A percentile compares a stretch with the other conserved stretches of the same genome.
Evolutionary conservation across 177 flowering plant genomes (phyloP).

Genomic region (Vitis hybrid): DNA sequence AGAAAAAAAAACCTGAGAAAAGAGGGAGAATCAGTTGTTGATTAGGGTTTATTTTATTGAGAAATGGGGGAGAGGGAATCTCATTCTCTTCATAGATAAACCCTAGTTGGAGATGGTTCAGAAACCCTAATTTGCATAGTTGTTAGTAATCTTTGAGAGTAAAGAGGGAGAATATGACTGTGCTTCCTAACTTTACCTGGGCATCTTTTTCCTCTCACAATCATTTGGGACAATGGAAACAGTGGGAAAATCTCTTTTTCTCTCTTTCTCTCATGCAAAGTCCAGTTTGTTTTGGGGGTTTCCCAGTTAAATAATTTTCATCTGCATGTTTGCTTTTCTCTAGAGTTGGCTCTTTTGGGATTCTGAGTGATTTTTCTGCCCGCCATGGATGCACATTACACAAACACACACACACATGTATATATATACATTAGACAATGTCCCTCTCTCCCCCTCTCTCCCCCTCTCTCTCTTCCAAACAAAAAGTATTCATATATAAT

Average conservation of each 20-base stretch:
- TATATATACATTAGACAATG: background rate
- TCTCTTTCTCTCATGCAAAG: background rate
- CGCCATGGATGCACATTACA: slow-evolving; percentile 10
- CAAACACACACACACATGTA: background rate
- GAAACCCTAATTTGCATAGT: background rate
- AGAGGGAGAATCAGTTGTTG: too few relatives aligned
- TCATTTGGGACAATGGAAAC: background rate
- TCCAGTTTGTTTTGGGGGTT: slow-evolving; percentile 1
- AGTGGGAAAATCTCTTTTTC: background rate
- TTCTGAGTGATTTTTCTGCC: slow-evolving; percentile 12
- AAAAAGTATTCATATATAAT: too few relatives aligned
- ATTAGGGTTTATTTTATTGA: too few relatives aligned
- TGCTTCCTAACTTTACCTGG: background rate
- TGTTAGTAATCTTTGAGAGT: background rate
- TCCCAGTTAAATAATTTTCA: slow-evolving; percentile 1
- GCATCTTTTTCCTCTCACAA: background rate
- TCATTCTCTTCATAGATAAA: background rate
- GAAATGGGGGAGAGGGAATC: too few relatives aligned
- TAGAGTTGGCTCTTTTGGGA: slow-evolving; percentile 7
- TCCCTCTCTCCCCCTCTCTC: too few relatives aligned
- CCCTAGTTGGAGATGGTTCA: background rate
- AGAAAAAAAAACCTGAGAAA: too few relatives aligned
- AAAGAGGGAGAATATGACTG: background rate
- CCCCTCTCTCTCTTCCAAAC: too few relatives aligned
- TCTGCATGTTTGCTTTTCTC: slow-evolving; percentile 3